Evolutionary conservation across 2,329 filamentous ascomycete species (phyloP).

Genomic region (Penicillium thymicola): DNA sequence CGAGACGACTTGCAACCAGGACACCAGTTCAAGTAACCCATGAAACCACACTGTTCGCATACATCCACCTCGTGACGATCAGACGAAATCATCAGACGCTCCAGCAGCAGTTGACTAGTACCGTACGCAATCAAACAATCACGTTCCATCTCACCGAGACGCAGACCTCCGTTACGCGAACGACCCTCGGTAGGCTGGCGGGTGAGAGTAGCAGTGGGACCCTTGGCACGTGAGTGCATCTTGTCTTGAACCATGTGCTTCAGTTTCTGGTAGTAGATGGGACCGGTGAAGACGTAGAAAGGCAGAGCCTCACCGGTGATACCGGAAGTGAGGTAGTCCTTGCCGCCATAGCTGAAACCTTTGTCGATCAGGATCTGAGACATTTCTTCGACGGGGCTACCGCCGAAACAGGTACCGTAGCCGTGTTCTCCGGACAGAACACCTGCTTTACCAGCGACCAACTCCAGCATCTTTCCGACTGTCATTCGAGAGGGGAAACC

Average conservation of each 20-base stretch:
- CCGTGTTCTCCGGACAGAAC: conserved; percentile 80
- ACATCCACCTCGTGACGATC: conserved; percentile 91
- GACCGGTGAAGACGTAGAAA: conserved; percentile 96
- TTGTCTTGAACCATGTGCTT: conserved; percentile 99
- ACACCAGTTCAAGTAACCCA: conserved; percentile 94
- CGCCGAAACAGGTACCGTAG: conserved; percentile 86
- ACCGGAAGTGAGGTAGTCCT: conserved; percentile 92
- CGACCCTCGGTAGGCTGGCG: conserved; percentile 95
- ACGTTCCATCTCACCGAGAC: conserved; percentile 97
- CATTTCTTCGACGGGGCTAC: conserved; percentile 83
- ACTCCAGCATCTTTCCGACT: conserved; percentile 94
- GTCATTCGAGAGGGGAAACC: conserved; percentile 99
- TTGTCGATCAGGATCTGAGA: conserved; percentile 76
- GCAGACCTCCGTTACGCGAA: conserved; percentile 84
- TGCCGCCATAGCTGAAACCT: conserved; percentile 95
- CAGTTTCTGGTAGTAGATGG: conserved; percentile 98
- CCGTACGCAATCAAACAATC: conserved; percentile 98
- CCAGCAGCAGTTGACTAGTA: conserved; percentile 84
- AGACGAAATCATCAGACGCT: conserved; percentile 90
- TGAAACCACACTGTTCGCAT: conserved; percentile 89
- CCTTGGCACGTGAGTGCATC: conserved; percentile 93
- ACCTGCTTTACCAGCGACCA: conserved; percentile 89
- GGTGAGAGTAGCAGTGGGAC: conserved; percentile 86
- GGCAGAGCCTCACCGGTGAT: conserved; percentile 92
- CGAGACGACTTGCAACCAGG: conserved; percentile 84